These are phyloP conservation scores for Balansia obtecta DNA, from an alignment of 2,329 filamentous ascomycete species.

Conservation along the genomic window DNA sequence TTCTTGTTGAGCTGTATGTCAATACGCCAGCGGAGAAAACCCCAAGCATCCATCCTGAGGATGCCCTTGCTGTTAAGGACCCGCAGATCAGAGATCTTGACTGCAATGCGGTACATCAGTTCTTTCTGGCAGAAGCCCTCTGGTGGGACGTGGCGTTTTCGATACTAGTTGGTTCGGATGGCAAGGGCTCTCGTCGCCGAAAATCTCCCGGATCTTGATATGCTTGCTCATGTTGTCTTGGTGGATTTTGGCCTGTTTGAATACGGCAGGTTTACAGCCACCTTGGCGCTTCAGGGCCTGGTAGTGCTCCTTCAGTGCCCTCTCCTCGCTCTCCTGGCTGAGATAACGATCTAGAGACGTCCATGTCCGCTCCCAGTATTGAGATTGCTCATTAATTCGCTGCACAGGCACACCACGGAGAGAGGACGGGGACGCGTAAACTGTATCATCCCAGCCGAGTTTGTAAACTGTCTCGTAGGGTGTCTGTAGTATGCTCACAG, in stretches of 20 bases:
- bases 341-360: constrained; percentile 17
- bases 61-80: constrained; percentile 13
- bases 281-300: background rate
- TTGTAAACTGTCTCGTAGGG: constrained; percentile 10
- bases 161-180: constrained; percentile 26
- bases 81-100: constrained; percentile 20
- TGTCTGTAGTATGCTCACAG: constrained; percentile 8
- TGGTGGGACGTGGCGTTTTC: constrained; percentile 19
- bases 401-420: constrained; percentile 16
- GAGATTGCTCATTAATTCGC: constrained; percentile 15
- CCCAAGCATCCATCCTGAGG: constrained; percentile 23
- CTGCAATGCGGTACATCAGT: constrained; percentile 22
- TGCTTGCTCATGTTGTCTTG: constrained; percentile 21
- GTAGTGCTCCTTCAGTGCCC: constrained; percentile 9
- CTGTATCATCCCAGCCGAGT: constrained; percentile 11
- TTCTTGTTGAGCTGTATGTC: constrained; percentile 8
- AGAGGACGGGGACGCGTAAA: constrained; percentile 13
- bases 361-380: constrained; percentile 21
- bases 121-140: constrained; percentile 22
- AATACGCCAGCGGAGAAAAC: constrained; percentile 26
- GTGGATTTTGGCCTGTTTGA: constrained; percentile 12
- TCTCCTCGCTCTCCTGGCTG: constrained; percentile 13
- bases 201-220: constrained; percentile 22
- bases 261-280: constrained; percentile 6
- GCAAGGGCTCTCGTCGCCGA: constrained; percentile 15